These are phyloP conservation scores for Metschnikowia matae DNA, from an alignment of 805 yeast species.

Conservation along the genomic window DNA sequence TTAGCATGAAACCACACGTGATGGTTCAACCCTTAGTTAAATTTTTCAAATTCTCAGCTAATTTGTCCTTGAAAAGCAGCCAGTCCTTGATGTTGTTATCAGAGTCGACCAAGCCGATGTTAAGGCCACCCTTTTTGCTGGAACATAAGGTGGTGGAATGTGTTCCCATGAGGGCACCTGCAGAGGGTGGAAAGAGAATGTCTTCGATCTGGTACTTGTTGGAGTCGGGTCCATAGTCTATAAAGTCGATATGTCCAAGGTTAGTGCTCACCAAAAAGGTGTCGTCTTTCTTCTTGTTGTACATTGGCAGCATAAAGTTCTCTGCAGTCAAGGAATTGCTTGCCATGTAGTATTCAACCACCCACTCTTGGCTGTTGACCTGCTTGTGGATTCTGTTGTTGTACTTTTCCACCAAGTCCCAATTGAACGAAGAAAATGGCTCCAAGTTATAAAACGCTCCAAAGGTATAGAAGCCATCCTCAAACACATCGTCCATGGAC, in stretches of 20 bases:
- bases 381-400: conserved; percentile 7
- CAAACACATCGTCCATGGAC: conserved; percentile 5
- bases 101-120: conserved; percentile 5
- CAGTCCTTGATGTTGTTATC: conserved; percentile 7
- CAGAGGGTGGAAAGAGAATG: conserved; percentile 7
- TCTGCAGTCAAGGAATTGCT: conserved; percentile 8
- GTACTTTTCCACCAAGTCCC: conserved; percentile 8
- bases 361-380: conserved; percentile 8
- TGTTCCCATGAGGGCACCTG: conserved; percentile 10
- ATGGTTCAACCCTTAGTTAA: neutral
- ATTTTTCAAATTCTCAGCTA: neutral
- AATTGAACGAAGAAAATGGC: conserved; percentile 4
- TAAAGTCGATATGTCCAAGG: conserved; percentile 5
- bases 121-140: conserved; percentile 6
- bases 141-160: conserved; percentile 11
- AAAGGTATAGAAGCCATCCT: conserved; percentile 10
- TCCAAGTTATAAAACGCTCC: conserved; percentile 6
- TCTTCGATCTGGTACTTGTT: conserved; percentile 6
- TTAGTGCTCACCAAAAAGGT: conserved; percentile 8
- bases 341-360: conserved; percentile 8
- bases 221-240: conserved; percentile 4
- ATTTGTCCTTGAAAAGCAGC: conserved; percentile 3
- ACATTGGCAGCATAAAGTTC: conserved; percentile 3
- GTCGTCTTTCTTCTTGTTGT: conserved; percentile 4
- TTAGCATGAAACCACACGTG: conserved; percentile 25